Evolutionary conservation across 2,329 filamentous ascomycete species (phyloP), one percentile per base, ranked within the genome.

Genomic region (Catunica adiposa): DNA sequence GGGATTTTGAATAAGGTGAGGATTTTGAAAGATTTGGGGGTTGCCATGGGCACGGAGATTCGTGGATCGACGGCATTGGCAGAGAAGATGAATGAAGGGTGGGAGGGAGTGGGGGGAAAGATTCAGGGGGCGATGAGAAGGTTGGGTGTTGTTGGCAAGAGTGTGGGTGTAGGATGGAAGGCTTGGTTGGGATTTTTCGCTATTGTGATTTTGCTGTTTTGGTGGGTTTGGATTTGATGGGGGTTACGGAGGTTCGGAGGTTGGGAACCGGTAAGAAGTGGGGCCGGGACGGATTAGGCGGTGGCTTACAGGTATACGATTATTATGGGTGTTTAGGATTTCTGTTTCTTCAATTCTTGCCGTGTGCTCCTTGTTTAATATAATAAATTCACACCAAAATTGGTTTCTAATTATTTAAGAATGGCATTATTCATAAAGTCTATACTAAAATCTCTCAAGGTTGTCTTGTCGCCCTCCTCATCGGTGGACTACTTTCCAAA

Each of bases 31-130:
- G 81, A 89, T 70, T 89, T 94, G 70, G 66, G 84, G 75, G 72
- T 87, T 38, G 87, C 89, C 3, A 98, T 98, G 62, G 92, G 92
- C 61, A 87, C 94, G 65, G 92, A 97, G 70, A 97, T 97, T 64
- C 80, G 90, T 62, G 86, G 94, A 60, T 92, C 86, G 14, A 86
- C 87, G 1, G 83, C 86, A 1, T 76, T 97, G 3, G 86, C 89
- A 1, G 88, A 96, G 63, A 90, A 89, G 70, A 95, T 98, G 83
- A 97, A 97, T 68, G 87, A 95, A 65, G 79, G 81, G 3, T 98
- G 97, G 66, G 90, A 97, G 66, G 81, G 79, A 63, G 94, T 90
- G 54, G 75, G 89, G 34, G 71, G 89, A 54, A 79, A 86, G 60
- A 73, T 98, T 60, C 79, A 83, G 47, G 89, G 90, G 55, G 97